Evolutionary conservation across 257 asterid genomes (phyloP).

Genomic region (Nemophila menziesii): DNA sequence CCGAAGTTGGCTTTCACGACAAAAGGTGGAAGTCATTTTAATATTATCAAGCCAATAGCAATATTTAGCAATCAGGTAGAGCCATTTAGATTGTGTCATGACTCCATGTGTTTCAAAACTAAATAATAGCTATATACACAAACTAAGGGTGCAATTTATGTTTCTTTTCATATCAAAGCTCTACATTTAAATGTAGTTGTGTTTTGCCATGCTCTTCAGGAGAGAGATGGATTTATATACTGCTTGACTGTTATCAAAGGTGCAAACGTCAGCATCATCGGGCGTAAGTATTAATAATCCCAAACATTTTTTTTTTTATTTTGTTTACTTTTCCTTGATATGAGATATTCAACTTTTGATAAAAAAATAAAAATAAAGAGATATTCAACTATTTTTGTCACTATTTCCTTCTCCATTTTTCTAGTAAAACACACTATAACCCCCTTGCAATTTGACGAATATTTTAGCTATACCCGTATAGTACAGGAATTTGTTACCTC

Average conservation of each 20-base stretch:
- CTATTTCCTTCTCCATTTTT: neutral
- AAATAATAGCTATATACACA: too few relatives aligned
- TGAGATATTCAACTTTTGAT: too few relatives aligned
- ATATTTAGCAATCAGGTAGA: constrained; percentile 35
- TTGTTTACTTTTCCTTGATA: neutral
- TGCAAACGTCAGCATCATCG: constrained; percentile 67
- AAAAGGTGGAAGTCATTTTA: constrained; percentile 54
- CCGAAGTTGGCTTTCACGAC: constrained; percentile 70
- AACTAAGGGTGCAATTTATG: too few relatives aligned
- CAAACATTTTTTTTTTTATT: neutral
- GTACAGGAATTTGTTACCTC: too few relatives aligned
- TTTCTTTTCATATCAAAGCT: neutral
- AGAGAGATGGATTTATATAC: constrained; percentile 28
- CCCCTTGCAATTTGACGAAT: too few relatives aligned
- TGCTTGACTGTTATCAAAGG: constrained; percentile 78
- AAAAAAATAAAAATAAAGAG: too few relatives aligned
- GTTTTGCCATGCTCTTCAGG: constrained; percentile 24
- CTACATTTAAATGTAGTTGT: neutral
- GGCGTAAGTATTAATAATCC: constrained; percentile 63
- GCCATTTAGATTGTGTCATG: too few relatives aligned
- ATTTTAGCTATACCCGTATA: too few relatives aligned
- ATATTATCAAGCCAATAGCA: constrained; percentile 33
- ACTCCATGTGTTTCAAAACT: too few relatives aligned
- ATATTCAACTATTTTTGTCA: neutral
- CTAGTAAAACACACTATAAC: too few relatives aligned